These are phyloP conservation scores for Botryotinia narcissicola DNA, from an alignment of 2,329 filamentous ascomycete genomes.

Conservation along the genomic window DNA sequence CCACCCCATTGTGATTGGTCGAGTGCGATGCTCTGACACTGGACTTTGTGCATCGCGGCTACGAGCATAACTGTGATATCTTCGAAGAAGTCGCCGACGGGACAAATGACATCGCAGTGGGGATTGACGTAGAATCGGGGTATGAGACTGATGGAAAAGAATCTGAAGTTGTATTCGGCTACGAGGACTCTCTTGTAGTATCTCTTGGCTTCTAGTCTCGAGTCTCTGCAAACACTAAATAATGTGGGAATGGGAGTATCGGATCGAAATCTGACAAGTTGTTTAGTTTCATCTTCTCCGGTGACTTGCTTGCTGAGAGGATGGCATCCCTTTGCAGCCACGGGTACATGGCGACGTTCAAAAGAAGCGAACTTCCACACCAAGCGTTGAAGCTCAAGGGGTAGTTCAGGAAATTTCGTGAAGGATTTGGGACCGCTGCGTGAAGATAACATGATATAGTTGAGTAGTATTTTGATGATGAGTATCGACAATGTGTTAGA, in stretches of 20 bases:
- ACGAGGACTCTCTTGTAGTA: neutral
- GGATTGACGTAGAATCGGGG: slow-evolving; percentile 1
- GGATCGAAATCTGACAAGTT: neutral
- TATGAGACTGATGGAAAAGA: neutral
- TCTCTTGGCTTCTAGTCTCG: neutral
- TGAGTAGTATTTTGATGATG: neutral
- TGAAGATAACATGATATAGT: neutral
- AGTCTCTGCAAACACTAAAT: neutral
- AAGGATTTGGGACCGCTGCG: neutral
- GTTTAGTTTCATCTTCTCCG: neutral
- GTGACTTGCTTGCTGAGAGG: neutral
- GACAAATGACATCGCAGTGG: neutral
- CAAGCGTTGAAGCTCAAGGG: neutral
- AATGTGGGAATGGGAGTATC: neutral
- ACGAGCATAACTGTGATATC: neutral
- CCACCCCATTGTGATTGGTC: neutral
- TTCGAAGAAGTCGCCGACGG: neutral
- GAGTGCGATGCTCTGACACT: neutral
- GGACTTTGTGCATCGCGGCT: neutral
- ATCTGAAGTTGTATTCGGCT: neutral
- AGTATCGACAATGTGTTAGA: neutral
- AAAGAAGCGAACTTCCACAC: neutral
- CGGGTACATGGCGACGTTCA: neutral
- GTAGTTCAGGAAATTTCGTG: neutral
- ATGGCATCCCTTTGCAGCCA: neutral